A percentile compares a stretch with the other conserved stretches of the same genome.
Conservation (phyloP, 805 yeast species). For the Saturnispora hagleri region DNA sequence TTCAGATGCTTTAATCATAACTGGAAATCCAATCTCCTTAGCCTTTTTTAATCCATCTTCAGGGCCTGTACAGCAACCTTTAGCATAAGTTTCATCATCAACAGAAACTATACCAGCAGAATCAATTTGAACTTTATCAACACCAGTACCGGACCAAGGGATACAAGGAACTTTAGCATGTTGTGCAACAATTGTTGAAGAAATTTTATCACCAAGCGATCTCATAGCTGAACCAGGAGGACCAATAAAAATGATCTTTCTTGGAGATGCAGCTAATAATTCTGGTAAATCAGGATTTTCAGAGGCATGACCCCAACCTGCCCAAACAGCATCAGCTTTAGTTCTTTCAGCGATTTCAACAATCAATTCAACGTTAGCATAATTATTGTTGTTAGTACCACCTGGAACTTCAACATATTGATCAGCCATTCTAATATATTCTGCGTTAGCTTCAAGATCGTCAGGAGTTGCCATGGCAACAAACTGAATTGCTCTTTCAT, state of each 20-base stretch:
- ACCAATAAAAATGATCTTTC: conserved; percentile 88
- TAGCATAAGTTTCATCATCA: conserved; percentile 66
- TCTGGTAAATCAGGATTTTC: conserved; percentile 96
- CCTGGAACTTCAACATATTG: conserved; percentile 98
- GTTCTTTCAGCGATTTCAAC: conserved; percentile 97
- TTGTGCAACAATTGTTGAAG: conserved; percentile 97
- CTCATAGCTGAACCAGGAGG: conserved; percentile 99
- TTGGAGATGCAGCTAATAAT: conserved; percentile 83
- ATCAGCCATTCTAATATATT: conserved; percentile 98
- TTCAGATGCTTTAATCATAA: conserved; percentile 98
- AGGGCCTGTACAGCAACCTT: conserved; percentile 82
- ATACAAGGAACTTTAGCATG: conserved; percentile 98
- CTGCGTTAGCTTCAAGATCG: conserved; percentile 93
- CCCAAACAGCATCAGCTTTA: conserved; percentile 98
- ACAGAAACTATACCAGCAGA: conserved; percentile 80
- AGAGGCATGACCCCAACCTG: conserved; percentile 99
- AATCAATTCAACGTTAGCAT: conserved; percentile 94
- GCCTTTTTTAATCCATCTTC: conserved; percentile 88
- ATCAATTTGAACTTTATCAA: conserved; percentile 70
- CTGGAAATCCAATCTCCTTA: conserved; percentile 87
- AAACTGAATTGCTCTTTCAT: conserved; percentile 87
- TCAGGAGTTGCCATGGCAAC: conserved; percentile 99
- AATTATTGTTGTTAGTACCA: conserved; percentile 96
- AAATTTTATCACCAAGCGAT: conserved; percentile 97
- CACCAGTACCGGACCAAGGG: conserved; percentile 99